Evolutionary conservation across 768 basidiomycete species (phyloP).

Genomic region (Suillus occidentalis): DNA sequence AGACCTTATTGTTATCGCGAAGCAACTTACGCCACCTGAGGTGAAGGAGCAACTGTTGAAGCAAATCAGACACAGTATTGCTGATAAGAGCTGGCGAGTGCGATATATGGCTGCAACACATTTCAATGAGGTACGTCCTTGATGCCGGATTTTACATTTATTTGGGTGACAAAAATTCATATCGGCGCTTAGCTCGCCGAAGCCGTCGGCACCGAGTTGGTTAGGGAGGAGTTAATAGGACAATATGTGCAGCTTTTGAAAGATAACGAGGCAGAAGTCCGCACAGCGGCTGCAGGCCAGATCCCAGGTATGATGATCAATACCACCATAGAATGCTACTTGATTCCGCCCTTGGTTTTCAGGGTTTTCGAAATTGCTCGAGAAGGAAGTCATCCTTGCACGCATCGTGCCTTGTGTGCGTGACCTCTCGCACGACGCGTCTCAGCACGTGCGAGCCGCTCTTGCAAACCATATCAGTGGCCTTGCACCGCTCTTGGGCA

Average conservation of each 20-base stretch:
- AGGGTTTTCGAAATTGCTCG: slow-evolving; percentile 95
- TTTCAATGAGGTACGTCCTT: slow-evolving; percentile 79
- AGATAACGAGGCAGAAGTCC: slow-evolving; percentile 98
- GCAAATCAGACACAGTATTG: slow-evolving; percentile 83
- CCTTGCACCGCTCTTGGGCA: slow-evolving; percentile 90
- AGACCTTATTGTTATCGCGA: slow-evolving; percentile 89
- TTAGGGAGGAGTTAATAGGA: slow-evolving; percentile 89
- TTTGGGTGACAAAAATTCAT: not conserved
- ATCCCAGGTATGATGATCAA: slow-evolving; percentile 73
- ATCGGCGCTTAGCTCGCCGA: slow-evolving; percentile 68
- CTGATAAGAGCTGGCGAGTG: slow-evolving; percentile 98
- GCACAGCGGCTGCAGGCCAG: slow-evolving; percentile 93
- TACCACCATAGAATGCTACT: slow-evolving; percentile 5
- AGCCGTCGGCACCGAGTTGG: slow-evolving; percentile 85
- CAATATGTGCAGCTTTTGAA: slow-evolving; percentile 94
- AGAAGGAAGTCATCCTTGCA: slow-evolving; percentile 90
- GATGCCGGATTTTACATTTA: not conserved
- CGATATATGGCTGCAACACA: slow-evolving; percentile 98
- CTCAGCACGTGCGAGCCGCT: slow-evolving; percentile 96
- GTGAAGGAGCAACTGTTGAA: slow-evolving; percentile 87
- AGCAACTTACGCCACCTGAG: slow-evolving; percentile 82
- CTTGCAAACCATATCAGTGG: slow-evolving; percentile 96
- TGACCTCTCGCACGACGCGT: slow-evolving; percentile 89
- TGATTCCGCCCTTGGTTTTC: slow-evolving; percentile 13
- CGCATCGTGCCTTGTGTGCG: slow-evolving; percentile 94